Evolutionary conservation across 768 basidiomycete species (phyloP), one percentile per base, ranked within the genome.

Genomic region (Collybia nuda): DNA sequence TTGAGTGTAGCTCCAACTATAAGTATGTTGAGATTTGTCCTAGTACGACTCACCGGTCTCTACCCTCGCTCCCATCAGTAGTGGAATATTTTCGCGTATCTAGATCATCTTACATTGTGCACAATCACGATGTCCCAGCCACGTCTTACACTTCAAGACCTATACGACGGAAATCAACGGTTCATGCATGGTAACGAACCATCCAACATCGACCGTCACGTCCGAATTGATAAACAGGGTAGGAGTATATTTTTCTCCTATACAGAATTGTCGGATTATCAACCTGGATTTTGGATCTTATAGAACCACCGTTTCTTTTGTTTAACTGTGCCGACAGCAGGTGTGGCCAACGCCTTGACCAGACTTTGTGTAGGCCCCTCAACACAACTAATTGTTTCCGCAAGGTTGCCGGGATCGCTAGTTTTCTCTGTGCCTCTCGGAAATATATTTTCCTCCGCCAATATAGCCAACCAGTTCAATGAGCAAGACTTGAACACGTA

Each of bases 381-480:
- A 9, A 17, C 14, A 28, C 15, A 15, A 11, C 7, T 7, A 42
- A 15, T 15, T 11, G 8, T 26, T 9, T 17, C 12, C 18, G 1
- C 28, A 15, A 60, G 58, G 15, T 69, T 69, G 21, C 67, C 65
- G 47, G 71, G 71, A 48, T 66, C 68, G 21, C 68, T 66, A 11
- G 62, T 74, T 23, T 74, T 74, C 56, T 64, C 66, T 18, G 70
- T 69, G 12, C 66, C 68, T 29, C 71, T 69, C 2, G 73, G 73
- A 11, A 71, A 66, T 2, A 55, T 73, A 3, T 74, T 74, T 59
- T 67, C 68, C 6, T 58, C 68, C 24, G 65, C 71, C 3, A 74
- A 73, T 51, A 71, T 73, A 18, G 72, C 69, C 29, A 74, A 74
- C 51, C 73, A 72, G 52, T 73, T 67, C 56, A 66, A 67, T 40